Conservation (phyloP, 2,329 filamentous ascomycete species). For the Coleophoma crateriformis region DNA sequence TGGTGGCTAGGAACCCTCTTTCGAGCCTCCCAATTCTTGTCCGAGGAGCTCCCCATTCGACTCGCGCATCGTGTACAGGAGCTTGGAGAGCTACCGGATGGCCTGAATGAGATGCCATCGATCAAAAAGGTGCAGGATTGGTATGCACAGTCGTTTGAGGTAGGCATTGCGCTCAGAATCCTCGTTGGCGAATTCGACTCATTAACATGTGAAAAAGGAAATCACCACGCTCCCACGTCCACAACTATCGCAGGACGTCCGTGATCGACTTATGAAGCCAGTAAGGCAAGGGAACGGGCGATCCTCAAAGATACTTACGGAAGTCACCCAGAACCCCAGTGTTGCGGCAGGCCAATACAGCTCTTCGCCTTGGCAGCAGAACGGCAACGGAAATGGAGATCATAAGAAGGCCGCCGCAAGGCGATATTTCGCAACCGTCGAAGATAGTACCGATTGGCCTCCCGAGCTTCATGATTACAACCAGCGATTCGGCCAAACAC, state of each 20-base stretch:
- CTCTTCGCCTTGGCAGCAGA: slow-evolving; percentile 41
- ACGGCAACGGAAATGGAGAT: slow-evolving; percentile 36
- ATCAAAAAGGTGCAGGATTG: slow-evolving; percentile 93
- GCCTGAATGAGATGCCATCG: slow-evolving; percentile 95
- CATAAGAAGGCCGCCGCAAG: slow-evolving; percentile 50
- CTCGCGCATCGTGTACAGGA: slow-evolving; percentile 95
- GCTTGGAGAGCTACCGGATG: slow-evolving; percentile 86
- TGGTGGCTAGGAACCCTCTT: slow-evolving; percentile 76
- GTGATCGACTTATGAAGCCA: slow-evolving; percentile 71
- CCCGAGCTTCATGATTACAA: slow-evolving; percentile 94
- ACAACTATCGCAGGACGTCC: slow-evolving; percentile 67
- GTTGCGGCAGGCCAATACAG: slow-evolving; percentile 77
- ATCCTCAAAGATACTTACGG: slow-evolving; percentile 63
- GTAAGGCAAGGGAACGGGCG: slow-evolving; percentile 46
- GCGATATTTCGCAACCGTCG: slow-evolving; percentile 87
- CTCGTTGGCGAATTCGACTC: not conserved
- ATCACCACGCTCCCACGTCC: slow-evolving; percentile 84
- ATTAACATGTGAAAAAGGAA: slow-evolving; percentile 55
- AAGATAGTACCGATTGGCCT: slow-evolving; percentile 86
- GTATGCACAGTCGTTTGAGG: slow-evolving; percentile 99
- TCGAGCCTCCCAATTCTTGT: slow-evolving; percentile 95
- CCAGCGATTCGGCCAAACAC: slow-evolving; percentile 77
- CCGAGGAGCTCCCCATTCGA: slow-evolving; percentile 95
- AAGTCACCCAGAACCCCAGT: slow-evolving; percentile 86
- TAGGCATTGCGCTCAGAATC: slow-evolving; percentile 35